phyloP scores from a whole-genome alignment of 2,329 filamentous ascomycete species.

The Tricladium varicosporioides region DNA sequence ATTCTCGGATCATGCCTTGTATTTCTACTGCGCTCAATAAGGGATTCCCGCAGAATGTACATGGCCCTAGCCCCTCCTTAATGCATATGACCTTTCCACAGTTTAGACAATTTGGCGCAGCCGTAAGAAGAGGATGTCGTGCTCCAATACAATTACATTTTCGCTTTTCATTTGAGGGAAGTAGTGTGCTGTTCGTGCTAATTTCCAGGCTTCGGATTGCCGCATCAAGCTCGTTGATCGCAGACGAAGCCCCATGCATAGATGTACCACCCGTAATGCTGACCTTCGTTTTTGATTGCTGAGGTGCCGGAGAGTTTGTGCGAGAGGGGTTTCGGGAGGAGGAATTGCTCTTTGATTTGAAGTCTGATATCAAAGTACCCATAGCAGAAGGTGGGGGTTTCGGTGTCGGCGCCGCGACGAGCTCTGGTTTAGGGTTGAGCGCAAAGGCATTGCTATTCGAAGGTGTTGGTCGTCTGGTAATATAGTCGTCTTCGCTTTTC shows the following conservation, averaged over 20 bases:
- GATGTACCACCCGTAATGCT: slow-evolving; percentile 73
- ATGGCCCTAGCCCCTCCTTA: slow-evolving; percentile 89
- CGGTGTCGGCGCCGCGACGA: slow-evolving; percentile 45
- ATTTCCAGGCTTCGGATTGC: slow-evolving; percentile 88
- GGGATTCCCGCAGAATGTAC: slow-evolving; percentile 80
- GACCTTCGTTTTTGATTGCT: slow-evolving; percentile 57
- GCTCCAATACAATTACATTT: slow-evolving; percentile 87
- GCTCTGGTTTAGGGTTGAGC: slow-evolving; percentile 48
- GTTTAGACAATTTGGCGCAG: slow-evolving; percentile 86
- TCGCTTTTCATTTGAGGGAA: slow-evolving; percentile 55
- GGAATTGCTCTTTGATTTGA: slow-evolving; percentile 54
- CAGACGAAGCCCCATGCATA: slow-evolving; percentile 78
- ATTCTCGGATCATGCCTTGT: slow-evolving; percentile 78
- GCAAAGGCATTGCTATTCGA: slow-evolving; percentile 36
- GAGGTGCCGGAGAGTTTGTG: slow-evolving; percentile 48
- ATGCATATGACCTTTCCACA: slow-evolving; percentile 96
- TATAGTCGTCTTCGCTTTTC: slow-evolving; percentile 70
- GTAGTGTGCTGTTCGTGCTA: slow-evolving; percentile 79
- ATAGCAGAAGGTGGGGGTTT: slow-evolving; percentile 56
- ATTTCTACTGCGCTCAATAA: slow-evolving; percentile 72
- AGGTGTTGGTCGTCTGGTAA: slow-evolving; percentile 46
- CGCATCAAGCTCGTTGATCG: slow-evolving; percentile 68
- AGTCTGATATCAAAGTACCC: slow-evolving; percentile 80
- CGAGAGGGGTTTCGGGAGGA: slow-evolving; percentile 46
- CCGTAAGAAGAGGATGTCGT: slow-evolving; percentile 82